These are phyloP conservation scores for Gautieria morchelliformis DNA, from an alignment of 768 basidiomycete species.

Conservation along the genomic window DNA sequence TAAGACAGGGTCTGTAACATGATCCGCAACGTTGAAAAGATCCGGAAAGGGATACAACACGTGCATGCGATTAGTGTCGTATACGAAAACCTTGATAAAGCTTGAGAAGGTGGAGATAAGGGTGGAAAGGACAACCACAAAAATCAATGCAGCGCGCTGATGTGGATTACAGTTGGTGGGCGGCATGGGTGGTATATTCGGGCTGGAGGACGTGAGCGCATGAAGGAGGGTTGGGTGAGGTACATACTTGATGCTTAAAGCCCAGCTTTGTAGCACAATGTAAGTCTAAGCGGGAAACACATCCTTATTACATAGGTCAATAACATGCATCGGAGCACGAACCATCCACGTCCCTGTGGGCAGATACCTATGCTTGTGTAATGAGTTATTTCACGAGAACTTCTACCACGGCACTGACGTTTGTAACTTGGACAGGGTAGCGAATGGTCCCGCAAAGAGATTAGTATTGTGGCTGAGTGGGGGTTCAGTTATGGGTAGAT, in stretches of 20 bases:
- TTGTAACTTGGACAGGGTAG: background rate
- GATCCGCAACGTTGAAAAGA: background rate
- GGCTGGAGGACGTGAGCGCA: background rate
- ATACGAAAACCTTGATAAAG: background rate
- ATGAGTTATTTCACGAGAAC: too few species aligned
- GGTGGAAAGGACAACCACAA: background rate
- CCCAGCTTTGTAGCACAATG: slow-evolving; percentile 4
- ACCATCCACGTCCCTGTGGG: slow-evolving; percentile 7
- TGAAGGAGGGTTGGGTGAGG: background rate
- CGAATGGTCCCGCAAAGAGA: background rate
- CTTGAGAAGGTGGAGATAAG: background rate
- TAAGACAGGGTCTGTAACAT: background rate
- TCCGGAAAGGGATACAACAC: slow-evolving; percentile 1
- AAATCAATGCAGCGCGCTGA: background rate
- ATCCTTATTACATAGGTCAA: background rate
- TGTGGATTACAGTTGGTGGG: slow-evolving; percentile 1
- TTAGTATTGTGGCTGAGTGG: background rate
- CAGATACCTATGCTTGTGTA: background rate
- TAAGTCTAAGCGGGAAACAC: background rate
- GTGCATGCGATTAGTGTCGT: background rate
- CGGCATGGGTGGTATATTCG: background rate
- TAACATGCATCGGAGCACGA: background rate
- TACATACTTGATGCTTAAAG: slow-evolving; percentile 1
- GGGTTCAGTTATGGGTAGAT: too few species aligned
- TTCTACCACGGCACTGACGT: background rate